Evolutionary conservation across 2,329 filamentous ascomycete genomes (phyloP), one percentile per base, ranked within the genome.

Genomic region (Fusarium tuaranense): DNA sequence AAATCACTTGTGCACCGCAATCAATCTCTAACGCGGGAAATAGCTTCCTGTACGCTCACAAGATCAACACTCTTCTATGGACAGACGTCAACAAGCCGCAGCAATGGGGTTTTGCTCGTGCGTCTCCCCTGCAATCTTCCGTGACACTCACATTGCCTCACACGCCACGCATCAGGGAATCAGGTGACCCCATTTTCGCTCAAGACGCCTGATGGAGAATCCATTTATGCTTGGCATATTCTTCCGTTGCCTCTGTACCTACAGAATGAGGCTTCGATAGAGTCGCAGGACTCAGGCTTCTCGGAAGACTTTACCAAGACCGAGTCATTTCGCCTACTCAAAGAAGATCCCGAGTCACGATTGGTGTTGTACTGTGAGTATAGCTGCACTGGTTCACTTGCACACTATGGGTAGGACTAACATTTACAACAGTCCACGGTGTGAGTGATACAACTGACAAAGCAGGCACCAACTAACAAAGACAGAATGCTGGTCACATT

Each of bases 151-250:
- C 16, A 10, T 25, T 66, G 12, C 59, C 69, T 78, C 20, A 73
- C 63, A 55, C 7, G 34, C n/a, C 22, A 12, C 55, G 27, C 16
- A 20, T 51, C 3, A 96, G 94, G 91, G 80, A 95, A 95, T 76
- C 96, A 98, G 84, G 93, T 97, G 4, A 95, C 94, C 7, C 94
- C 96, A 0, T 98, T 98, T 81, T 91, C 90, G 58, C 84, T 98
- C 41, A 85, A 84, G 5, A 97, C 95, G 0, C 86, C 90, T 1
- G 95, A 98, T 81, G 90, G 91, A 44, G 92, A 95, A 82, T 90
- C 86, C 3, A 85, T 98, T 20, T 97, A 97, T 80, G 94, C 93
- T 30, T 98, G 96, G 96, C 96, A 98, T 80, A 88, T 98, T 65
- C 85, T 98, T 59, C 96, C 96, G 0, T 83, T 97, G 8, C 91